Evolutionary conservation across 371 early-diverging fungal species (phyloP).

Genomic region (Lichtheimia corymbifera): DNA sequence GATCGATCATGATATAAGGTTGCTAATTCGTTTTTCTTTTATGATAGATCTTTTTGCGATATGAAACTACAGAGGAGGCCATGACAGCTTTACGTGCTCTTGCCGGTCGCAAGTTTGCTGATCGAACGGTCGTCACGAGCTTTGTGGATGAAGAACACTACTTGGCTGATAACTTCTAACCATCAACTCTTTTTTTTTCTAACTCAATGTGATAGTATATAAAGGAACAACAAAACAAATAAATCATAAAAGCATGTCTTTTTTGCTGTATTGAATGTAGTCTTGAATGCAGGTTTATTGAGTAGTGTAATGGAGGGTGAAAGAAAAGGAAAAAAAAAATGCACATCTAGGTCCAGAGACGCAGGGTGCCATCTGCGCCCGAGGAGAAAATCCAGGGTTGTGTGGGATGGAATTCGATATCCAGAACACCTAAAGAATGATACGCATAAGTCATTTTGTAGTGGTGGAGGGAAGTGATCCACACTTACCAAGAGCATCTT

Average conservation of each 20-base stretch:
- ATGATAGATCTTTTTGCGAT: constrained; percentile 85
- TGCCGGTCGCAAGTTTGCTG: constrained; percentile 93
- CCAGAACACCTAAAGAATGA: constrained; percentile 64
- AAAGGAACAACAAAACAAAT: neutral
- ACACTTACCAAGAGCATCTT: constrained; percentile 68
- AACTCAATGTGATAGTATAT: constrained; percentile 1
- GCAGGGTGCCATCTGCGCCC: constrained; percentile 77
- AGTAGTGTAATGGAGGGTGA: too few species aligned
- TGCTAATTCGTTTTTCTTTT: neutral
- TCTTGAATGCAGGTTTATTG: too few species aligned
- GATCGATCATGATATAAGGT: neutral
- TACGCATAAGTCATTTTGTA: neutral
- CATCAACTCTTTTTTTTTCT: neutral
- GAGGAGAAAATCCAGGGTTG: constrained; percentile 95
- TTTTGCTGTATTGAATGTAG: too few species aligned
- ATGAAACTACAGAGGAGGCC: constrained; percentile 56
- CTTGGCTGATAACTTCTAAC: constrained; percentile 60
- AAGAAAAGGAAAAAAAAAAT: neutral
- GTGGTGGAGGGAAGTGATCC: neutral
- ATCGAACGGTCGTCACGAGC: constrained; percentile 90
- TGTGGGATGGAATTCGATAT: constrained; percentile 91
- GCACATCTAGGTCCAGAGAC: constrained; percentile 70
- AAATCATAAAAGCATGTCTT: too few species aligned
- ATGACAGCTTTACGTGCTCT: constrained; percentile 78
- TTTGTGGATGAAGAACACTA: constrained; percentile 78